Percentiles rank a stretch among this genome's conserved stretches.
Evolutionary conservation across 805 yeast genomes (phyloP).

Genomic region (Kodamaea kaohsiungensis): DNA sequence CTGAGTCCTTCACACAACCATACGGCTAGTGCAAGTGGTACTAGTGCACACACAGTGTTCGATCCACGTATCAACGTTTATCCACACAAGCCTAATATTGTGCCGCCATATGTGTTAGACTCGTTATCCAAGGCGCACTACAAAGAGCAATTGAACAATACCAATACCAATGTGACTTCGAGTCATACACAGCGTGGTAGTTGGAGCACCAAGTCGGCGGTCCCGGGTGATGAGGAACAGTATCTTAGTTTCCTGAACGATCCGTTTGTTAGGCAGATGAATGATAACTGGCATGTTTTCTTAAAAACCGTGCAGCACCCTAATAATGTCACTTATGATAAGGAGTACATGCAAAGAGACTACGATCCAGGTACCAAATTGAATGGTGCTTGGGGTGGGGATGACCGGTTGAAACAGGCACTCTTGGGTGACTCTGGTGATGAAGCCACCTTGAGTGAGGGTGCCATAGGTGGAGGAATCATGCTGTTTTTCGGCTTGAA

Average conservation of each 20-base stretch:
- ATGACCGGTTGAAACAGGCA: conserved; percentile 55
- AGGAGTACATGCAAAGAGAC: conserved; percentile 6
- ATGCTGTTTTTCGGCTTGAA: conserved; percentile 11
- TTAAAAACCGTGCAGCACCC: conserved; percentile 49
- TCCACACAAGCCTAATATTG: conserved; percentile 35
- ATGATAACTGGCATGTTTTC: conserved; percentile 54
- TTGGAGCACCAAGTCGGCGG: conserved; percentile 11
- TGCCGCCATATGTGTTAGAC: conserved; percentile 69
- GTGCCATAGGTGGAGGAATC: conserved; percentile 8
- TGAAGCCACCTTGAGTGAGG: conserved; percentile 19
- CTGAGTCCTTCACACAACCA: background rate
- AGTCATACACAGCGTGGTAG: background rate
- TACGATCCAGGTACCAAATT: conserved; percentile 42
- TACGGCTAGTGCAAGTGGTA: conserved; percentile 5
- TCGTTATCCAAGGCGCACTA: conserved; percentile 46
- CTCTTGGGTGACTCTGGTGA: conserved; percentile 43
- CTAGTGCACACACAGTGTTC: conserved; percentile 6
- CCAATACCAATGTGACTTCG: conserved; percentile 26
- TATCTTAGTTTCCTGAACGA: conserved; percentile 39
- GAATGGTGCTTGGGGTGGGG: conserved; percentile 68
- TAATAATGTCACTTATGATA: conserved; percentile 35
- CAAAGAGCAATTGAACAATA: conserved; percentile 36
- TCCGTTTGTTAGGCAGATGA: conserved; percentile 37
- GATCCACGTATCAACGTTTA: conserved; percentile 31
- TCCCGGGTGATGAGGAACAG: conserved; percentile 28